Evolutionary conservation across 106 monocot genomes (phyloP).

Genomic region (Iris macrosiphon): DNA sequence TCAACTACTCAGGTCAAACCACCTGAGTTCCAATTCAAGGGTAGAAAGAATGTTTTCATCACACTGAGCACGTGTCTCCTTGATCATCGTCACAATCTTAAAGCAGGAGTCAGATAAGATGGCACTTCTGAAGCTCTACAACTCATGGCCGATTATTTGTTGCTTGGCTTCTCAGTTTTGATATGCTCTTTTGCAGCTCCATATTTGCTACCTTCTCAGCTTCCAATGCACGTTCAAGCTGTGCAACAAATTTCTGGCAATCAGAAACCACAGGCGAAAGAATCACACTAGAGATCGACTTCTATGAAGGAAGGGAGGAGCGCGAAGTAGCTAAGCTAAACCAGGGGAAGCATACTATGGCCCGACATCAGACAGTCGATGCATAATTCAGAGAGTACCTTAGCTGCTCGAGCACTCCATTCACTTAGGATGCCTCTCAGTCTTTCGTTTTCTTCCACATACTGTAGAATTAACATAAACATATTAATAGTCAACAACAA

Average conservation of each 20-base stretch:
- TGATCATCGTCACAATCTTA: no score
- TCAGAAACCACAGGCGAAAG: no score
- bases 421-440: conserved; percentile 87
- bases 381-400: conserved; percentile 64
- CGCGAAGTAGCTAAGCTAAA: no score
- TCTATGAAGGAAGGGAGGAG: not conserved
- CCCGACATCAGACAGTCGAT: no score
- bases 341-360: not conserved
- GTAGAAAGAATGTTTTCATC: no score
- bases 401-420: conserved; percentile 97
- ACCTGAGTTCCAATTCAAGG: no score
- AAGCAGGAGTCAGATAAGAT: no score
- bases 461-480: conserved; percentile 32
- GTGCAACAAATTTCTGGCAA: no score
- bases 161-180: conserved; percentile 19
- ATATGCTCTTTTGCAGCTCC: conserved; percentile 61
- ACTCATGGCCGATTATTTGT: not conserved
- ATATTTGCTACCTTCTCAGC: conserved; percentile 46
- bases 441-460: conserved; percentile 95
- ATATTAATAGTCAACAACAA: conserved; percentile 3
- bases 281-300: no score
- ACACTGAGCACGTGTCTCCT: no score
- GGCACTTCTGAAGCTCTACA: no score
- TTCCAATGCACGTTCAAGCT: conserved; percentile 93
- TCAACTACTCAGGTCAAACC: no score